A percentile compares a stretch with the other conserved stretches of the same genome.
phyloP scores from a whole-genome alignment of 129 eudicot genomes.

The Tanacetum coccineum region DNA sequence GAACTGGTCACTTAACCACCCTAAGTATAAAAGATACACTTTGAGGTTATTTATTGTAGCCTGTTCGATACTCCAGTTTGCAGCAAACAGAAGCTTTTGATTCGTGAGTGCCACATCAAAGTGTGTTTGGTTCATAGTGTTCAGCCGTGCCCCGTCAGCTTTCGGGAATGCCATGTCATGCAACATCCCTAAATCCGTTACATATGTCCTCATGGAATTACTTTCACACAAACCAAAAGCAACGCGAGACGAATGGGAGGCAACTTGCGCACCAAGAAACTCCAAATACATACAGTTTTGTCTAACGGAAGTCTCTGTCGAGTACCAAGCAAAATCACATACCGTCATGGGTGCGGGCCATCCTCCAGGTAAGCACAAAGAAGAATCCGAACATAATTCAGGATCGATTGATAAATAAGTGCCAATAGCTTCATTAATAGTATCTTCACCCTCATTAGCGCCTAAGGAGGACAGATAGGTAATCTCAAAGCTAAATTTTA shows the following conservation, averaged over 20 bases:
- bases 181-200: slow-evolving; percentile 44
- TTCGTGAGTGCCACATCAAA: slow-evolving; percentile 25
- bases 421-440: slow-evolving; percentile 40
- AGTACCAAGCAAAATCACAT: slow-evolving; percentile 58
- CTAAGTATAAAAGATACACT: slow-evolving; percentile 62
- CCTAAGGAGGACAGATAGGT: slow-evolving; percentile 89
- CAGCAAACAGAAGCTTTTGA: slow-evolving; percentile 60
- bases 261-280: slow-evolving; percentile 56
- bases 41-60: slow-evolving; percentile 56
- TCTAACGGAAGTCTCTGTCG: slow-evolving; percentile 61
- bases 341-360: slow-evolving; percentile 73
- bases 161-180: slow-evolving; percentile 45
- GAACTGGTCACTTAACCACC: slow-evolving; percentile 55
- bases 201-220: slow-evolving; percentile 32
- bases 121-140: slow-evolving; percentile 16
- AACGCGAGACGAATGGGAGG: slow-evolving; percentile 33
- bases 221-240: slow-evolving; percentile 23
- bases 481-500: slow-evolving; percentile 86
- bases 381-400: slow-evolving; percentile 25
- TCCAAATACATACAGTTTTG: slow-evolving; percentile 76
- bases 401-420: slow-evolving; percentile 41
- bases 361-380: slow-evolving; percentile 75
- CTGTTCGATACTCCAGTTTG: slow-evolving; percentile 85
- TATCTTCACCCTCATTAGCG: slow-evolving; percentile 53
- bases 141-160: slow-evolving; percentile 21